Percentiles rank a stretch among this genome's conserved stretches.
These are phyloP conservation scores for Aspergillus novofumigatus DNA, from an alignment of 2,329 filamentous ascomycete species.

Conservation along the genomic window DNA sequence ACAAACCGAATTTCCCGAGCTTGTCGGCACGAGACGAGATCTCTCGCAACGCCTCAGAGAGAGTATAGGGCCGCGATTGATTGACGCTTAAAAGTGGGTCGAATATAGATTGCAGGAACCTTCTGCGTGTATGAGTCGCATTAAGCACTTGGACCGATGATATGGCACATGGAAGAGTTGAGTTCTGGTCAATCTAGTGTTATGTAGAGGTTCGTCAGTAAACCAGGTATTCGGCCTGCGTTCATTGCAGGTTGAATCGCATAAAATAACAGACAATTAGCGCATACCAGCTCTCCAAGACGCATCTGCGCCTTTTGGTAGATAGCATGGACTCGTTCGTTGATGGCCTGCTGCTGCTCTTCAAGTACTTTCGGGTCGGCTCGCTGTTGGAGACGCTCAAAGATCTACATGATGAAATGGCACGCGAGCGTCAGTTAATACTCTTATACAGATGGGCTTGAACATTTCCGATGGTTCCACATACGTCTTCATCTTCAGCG, in stretches of 20 bases:
- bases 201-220: conserved; percentile 10
- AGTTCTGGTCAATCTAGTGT: conserved; percentile 70
- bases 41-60: conserved; percentile 72
- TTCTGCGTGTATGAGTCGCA: conserved; percentile 73
- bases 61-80: conserved; percentile 64
- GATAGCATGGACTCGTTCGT: conserved; percentile 55
- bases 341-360: conserved; percentile 57
- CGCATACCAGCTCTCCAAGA: conserved; percentile 60
- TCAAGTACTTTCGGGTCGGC: conserved; percentile 57
- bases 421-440: conserved; percentile 7
- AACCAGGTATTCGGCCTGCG: background rate
- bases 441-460: background rate
- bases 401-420: conserved; percentile 26
- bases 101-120: conserved; percentile 79
- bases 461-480: background rate
- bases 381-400: conserved; percentile 43
- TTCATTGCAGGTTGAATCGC: background rate
- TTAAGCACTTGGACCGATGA: conserved; percentile 80
- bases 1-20: conserved; percentile 73
- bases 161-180: conserved; percentile 81
- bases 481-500: conserved; percentile 41
- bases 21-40: conserved; percentile 68
- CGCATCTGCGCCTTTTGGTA: conserved; percentile 61
- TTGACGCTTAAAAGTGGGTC: conserved; percentile 69
- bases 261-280: background rate